Evolutionary conservation across 352 stramenopile genomes (phyloP).

Genomic region (Pythium diclinum): DNA sequence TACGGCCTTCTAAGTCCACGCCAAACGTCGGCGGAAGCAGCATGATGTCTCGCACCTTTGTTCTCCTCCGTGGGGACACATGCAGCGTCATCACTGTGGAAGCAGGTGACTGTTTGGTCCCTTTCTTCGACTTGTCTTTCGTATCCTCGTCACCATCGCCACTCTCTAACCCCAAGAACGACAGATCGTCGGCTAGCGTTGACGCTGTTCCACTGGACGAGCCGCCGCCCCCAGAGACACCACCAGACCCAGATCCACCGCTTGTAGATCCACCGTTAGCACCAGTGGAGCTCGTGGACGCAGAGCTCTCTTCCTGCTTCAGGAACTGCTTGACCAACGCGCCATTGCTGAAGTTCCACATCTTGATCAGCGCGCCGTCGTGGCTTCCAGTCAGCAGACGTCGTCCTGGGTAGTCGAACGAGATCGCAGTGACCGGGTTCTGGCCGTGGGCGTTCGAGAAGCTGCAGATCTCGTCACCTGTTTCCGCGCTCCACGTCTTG

Average conservation of each 20-base stretch:
- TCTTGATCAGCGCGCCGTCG: constrained; percentile 72
- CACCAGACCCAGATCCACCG: neutral
- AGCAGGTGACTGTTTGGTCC: constrained; percentile 11
- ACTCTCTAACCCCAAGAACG: constrained; percentile 19
- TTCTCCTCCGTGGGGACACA: constrained; percentile 28
- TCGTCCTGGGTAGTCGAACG: constrained; percentile 76
- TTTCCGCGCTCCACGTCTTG: constrained; percentile 85
- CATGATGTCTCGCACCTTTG: constrained; percentile 57
- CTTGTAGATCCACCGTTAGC: neutral
- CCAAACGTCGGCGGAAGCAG: constrained; percentile 55
- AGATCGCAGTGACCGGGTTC: constrained; percentile 75
- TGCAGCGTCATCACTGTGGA: neutral
- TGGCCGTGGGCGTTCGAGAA: constrained; percentile 66
- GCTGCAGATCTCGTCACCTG: constrained; percentile 77
- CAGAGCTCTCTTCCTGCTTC: constrained; percentile 43
- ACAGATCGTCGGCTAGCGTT: constrained; percentile 19
- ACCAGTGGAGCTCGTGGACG: neutral
- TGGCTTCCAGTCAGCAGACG: constrained; percentile 79
- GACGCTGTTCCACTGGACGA: neutral
- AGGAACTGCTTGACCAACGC: constrained; percentile 81
- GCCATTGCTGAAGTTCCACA: constrained; percentile 91
- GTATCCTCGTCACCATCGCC: constrained; percentile 2
- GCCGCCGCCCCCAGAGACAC: neutral
- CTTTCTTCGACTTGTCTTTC: neutral
- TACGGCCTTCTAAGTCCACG: constrained; percentile 51